phyloP scores from a whole-genome alignment of 495 filamentous ascomycete species.

The Talaromyces trachyspermus region DNA sequence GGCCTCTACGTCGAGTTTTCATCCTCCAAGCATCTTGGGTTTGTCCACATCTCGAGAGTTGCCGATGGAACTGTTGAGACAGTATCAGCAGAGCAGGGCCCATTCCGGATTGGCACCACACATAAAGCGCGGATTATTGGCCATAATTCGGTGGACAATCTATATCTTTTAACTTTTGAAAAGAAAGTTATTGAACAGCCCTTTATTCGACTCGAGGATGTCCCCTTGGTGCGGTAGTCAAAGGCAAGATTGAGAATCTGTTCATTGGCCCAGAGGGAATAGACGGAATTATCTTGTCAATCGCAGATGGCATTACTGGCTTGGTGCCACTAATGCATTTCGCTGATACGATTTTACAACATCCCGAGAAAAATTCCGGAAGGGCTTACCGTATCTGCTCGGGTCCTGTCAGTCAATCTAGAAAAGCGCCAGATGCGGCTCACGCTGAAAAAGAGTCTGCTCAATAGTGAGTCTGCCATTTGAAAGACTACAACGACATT shows the following conservation, averaged over 20 bases:
- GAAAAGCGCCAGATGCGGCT: constrained; percentile 73
- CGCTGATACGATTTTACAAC: constrained; percentile 76
- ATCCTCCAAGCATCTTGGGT: constrained; percentile 64
- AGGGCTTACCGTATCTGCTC: constrained; percentile 75
- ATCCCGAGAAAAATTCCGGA: constrained; percentile 94
- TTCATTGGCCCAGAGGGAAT: constrained; percentile 64
- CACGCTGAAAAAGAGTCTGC: constrained; percentile 86
- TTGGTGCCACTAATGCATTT: constrained; percentile 83
- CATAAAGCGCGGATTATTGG: constrained; percentile 79
- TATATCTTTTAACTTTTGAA: constrained; percentile 81
- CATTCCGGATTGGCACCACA: constrained; percentile 65
- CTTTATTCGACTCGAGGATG: constrained; percentile 83
- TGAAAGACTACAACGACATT: constrained; percentile 66
- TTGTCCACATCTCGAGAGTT: constrained; percentile 87
- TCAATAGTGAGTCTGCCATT: constrained; percentile 73
- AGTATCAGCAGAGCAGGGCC: constrained; percentile 64
- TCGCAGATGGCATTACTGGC: constrained; percentile 80
- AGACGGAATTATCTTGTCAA: constrained; percentile 68
- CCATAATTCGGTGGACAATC: constrained; percentile 78
- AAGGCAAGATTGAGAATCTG: constrained; percentile 80
- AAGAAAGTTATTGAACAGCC: constrained; percentile 74
- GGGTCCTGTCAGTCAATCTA: constrained; percentile 74
- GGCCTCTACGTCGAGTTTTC: constrained; percentile 81
- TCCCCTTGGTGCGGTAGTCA: constrained; percentile 73
- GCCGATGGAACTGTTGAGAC: constrained; percentile 80